Evolutionary conservation across 768 basidiomycete species (phyloP).

Genomic region (Mycena galericulata): DNA sequence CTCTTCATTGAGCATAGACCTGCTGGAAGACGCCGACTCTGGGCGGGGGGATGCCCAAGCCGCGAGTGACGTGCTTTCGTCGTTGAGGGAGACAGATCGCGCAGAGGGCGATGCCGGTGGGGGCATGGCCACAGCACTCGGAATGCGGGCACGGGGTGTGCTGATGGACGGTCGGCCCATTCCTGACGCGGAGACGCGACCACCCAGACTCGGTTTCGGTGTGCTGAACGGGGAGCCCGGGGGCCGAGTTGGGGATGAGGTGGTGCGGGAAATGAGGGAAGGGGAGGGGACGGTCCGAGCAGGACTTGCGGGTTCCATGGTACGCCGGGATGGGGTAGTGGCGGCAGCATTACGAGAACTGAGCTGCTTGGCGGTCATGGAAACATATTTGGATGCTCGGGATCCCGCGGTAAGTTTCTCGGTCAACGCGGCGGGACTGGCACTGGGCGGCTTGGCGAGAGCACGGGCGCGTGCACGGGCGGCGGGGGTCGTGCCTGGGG

Average conservation of each 20-base stretch:
- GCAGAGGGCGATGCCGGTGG: conserved; percentile 76
- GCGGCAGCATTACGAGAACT: conserved; percentile 55
- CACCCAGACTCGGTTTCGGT: conserved; percentile 64
- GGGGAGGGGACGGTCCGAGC: conserved; percentile 44
- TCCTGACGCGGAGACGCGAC: conserved; percentile 50
- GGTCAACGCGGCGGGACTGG: conserved; percentile 47
- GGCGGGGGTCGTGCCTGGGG: conserved; percentile 53
- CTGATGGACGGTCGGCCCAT: conserved; percentile 55
- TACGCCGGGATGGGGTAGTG: conserved; percentile 47
- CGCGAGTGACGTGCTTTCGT: conserved; percentile 55
- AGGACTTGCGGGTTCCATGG: conserved; percentile 40
- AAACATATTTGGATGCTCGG: conserved; percentile 85
- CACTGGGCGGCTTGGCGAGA: conserved; percentile 47
- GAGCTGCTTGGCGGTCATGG: conserved; percentile 88
- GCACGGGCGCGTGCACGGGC: conserved; percentile 45
- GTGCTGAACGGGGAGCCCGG: conserved; percentile 77
- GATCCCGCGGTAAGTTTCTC: conserved; percentile 82
- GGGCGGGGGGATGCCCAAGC: conserved; percentile 50
- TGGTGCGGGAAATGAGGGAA: conserved; percentile 50
- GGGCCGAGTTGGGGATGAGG: conserved; percentile 57
- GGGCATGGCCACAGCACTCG: conserved; percentile 84
- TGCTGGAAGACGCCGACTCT: conserved; percentile 47
- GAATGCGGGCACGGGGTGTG: conserved; percentile 75
- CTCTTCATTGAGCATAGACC: conserved; percentile 53
- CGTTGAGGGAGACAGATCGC: conserved; percentile 54